A percentile compares a stretch with the other conserved stretches of the same genome.
phyloP scores from a whole-genome alignment of 129 eudicot genomes.

The Artemisia argyi region DNA sequence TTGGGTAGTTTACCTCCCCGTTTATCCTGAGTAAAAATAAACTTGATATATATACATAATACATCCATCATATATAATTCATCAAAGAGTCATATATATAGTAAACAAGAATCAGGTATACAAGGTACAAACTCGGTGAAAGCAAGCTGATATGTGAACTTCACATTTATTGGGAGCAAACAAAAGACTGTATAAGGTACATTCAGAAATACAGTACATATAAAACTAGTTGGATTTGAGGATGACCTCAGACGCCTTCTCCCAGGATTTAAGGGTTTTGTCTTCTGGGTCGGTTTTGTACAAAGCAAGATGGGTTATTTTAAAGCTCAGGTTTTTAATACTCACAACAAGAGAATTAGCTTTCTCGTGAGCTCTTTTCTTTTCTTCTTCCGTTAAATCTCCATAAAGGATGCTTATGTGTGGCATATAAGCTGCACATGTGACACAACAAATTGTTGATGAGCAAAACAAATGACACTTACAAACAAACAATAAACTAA shows the following conservation, averaged over 20 bases:
- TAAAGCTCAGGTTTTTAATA: slow-evolving; percentile 55
- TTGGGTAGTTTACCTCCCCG: too few relatives aligned
- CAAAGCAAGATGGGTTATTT: slow-evolving; percentile 66
- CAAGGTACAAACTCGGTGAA: slow-evolving; percentile 14
- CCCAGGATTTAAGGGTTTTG: slow-evolving; percentile 90
- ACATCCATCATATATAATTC: too few relatives aligned
- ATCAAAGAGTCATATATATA: too few relatives aligned
- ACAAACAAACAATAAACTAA: background rate
- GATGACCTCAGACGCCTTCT: slow-evolving; percentile 63
- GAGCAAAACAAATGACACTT: background rate
- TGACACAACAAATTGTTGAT: background rate
- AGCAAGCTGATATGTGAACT: slow-evolving; percentile 13
- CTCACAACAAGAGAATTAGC: slow-evolving; percentile 65
- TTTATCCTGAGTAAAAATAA: too few relatives aligned
- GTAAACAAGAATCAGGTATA: slow-evolving; percentile 21
- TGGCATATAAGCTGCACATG: slow-evolving; percentile 86
- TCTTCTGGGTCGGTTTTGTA: slow-evolving; percentile 86
- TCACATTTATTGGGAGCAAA: slow-evolving; percentile 18
- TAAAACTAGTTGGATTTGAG: slow-evolving; percentile 38
- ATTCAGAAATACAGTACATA: background rate
- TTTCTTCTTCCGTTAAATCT: slow-evolving; percentile 79
- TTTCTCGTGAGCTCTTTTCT: slow-evolving; percentile 71
- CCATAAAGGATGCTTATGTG: slow-evolving; percentile 89
- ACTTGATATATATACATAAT: background rate
- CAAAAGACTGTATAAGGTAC: slow-evolving; percentile 7